Conservation (phyloP, 768 basidiomycete genomes). For the Tephrocybe sp. region DNA sequence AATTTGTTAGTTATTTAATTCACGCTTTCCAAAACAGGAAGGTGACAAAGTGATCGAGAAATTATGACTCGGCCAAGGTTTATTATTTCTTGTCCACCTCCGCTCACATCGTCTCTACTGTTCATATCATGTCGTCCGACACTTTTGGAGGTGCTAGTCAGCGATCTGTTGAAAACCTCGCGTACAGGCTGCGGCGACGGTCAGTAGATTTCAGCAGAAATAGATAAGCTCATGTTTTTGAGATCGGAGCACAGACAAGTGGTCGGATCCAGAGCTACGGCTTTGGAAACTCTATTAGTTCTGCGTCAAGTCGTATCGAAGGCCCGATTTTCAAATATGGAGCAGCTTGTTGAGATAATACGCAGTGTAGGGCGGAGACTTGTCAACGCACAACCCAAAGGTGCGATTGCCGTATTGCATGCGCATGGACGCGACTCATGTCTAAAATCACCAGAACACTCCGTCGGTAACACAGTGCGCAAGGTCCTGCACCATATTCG, state of each 20-base stretch:
- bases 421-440: background rate
- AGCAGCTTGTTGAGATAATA: conserved; percentile 80
- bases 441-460: conserved; percentile 64
- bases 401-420: conserved; percentile 44
- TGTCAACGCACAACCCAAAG: conserved; percentile 94
- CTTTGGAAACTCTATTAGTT: conserved; percentile 86
- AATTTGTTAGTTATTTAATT: background rate
- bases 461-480: conserved; percentile 92
- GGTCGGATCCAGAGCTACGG: conserved; percentile 86
- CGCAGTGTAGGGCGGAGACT: conserved; percentile 77
- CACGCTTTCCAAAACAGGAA: conserved; percentile 13
- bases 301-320: conserved; percentile 88
- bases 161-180: conserved; percentile 67
- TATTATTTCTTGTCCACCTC: background rate
- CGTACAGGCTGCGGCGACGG: conserved; percentile 71
- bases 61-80: conserved; percentile 8
- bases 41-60: conserved; percentile 10
- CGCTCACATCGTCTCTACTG: background rate
- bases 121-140: conserved; percentile 42
- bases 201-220: conserved; percentile 34
- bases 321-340: conserved; percentile 83
- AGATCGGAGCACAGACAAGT: conserved; percentile 64
- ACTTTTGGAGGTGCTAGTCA: conserved; percentile 38
- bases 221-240: background rate
- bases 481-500: conserved; percentile 92